These are phyloP conservation scores for Rugosomyces carneus DNA, from an alignment of 1,284 basidiomycete species.

Conservation along the genomic window DNA sequence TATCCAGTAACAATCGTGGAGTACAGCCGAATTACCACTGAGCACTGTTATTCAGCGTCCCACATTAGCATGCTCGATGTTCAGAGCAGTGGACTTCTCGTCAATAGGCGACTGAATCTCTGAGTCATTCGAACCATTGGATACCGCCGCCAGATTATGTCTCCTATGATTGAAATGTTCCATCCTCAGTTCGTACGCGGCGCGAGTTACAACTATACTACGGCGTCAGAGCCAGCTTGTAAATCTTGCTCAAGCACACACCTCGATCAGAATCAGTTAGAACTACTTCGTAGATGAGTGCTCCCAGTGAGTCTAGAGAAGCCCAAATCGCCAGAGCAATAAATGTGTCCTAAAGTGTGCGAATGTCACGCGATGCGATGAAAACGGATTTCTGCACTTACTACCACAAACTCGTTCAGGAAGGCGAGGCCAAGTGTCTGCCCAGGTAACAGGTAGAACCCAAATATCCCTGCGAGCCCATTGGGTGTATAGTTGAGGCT, in stretches of 20 bases:
- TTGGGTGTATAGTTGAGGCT: conserved; percentile 47
- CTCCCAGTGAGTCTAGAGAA: conserved; percentile 50
- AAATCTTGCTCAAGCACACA: conserved; percentile 14
- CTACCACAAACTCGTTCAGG: conserved; percentile 62
- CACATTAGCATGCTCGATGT: conserved; percentile 8
- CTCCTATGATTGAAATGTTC: conserved; percentile 15
- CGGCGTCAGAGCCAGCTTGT: conserved; percentile 1
- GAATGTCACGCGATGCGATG: not conserved
- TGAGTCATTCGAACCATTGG: not conserved
- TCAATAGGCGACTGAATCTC: conserved; percentile 7
- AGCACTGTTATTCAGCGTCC: no score
- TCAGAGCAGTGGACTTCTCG: conserved; percentile 6
- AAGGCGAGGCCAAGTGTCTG: conserved; percentile 48
- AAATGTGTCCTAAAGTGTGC: conserved; percentile 54
- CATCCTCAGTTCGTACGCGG: conserved; percentile 12
- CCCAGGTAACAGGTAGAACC: conserved; percentile 41
- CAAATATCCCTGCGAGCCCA: conserved; percentile 63
- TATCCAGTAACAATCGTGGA: no score
- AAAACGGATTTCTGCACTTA: conserved; percentile 25
- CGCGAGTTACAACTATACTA: conserved; percentile 14
- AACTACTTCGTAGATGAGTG: conserved; percentile 46
- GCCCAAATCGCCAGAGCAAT: conserved; percentile 55
- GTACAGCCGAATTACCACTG: no score
- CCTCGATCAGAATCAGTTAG: conserved; percentile 50
- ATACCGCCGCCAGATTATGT: conserved; percentile 1